Base-by-base conservation (phyloP, 1,139 yeast species). In the Maudiozyma humilis region DNA sequence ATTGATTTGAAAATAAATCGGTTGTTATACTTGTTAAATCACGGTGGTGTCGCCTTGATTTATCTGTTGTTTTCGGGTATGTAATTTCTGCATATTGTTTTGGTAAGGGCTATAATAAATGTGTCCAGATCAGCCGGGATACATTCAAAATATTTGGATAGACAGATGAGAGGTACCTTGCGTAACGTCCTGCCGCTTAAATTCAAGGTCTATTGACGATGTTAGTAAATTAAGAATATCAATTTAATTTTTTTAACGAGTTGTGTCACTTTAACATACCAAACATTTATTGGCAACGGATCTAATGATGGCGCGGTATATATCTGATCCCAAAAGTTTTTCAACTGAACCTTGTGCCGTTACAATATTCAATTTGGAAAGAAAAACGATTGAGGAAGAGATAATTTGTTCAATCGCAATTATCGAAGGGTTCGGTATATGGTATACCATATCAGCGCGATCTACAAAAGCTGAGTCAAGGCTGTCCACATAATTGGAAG, bases 401-500 rank as follows among this genome's bases (percentile, higher is more conserved):
- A 66, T 36, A 14, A 66, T 65, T 20, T 50, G 41, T 10, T 44
- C 45, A 7, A 64, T 59, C 0, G 61, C 61, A 4, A 37, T 23
- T 37, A 41, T 41, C 1, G 60, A 50, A 8, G 72, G 72, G 19
- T 47, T 55, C 1, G 57, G 56, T 5, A 68, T 53, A 35, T 47
- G 49, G 44, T 65, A 65, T 1, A 56, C 45, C 4, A 57, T 62
- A 43, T 65, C 70, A 3, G 66, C 64, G 36, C 72, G 54, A 51
- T 68, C 72, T 4, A 65, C 36, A 44, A 68, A 67, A 1, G 73
- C 69, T 1, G 59, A 53, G 47, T 67, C 70, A 10, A 67, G 45
- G 1, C 62, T 51, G 13, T 54, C 50, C 1, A 64, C 31, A 18
- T 66, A 47, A 45, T 68, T 68, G 1, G 71, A 63, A 3, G 72